These are phyloP conservation scores for Citrus sp. DNA, from an alignment of 345 rosid species.

Conservation along the genomic window DNA sequence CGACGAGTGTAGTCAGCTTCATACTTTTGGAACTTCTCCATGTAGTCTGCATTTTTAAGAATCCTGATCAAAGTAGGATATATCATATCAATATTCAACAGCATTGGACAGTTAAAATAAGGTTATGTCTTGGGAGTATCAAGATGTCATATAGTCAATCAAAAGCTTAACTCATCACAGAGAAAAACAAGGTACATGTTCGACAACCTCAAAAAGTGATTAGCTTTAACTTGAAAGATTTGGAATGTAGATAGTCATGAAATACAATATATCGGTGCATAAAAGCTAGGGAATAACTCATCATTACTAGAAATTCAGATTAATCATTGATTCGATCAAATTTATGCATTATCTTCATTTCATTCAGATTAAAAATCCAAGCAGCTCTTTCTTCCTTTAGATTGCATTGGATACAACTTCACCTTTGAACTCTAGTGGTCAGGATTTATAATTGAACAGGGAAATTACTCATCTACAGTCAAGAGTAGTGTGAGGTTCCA, in stretches of 20 bases:
- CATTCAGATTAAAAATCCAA: no score
- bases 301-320: not conserved
- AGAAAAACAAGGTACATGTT: not conserved
- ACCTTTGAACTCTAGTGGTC: not conserved
- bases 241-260: not conserved
- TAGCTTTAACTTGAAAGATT: not conserved
- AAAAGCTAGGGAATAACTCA: not conserved
- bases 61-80: slow-evolving; percentile 25
- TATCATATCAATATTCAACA: not conserved
- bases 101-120: not conserved
- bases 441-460: not conserved
- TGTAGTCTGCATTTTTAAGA: slow-evolving; percentile 38
- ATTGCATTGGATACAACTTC: not conserved
- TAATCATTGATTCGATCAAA: not conserved
- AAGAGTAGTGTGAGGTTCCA: not conserved
- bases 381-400: not conserved
- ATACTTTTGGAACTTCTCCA: slow-evolving; percentile 52
- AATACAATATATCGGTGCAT: not conserved
- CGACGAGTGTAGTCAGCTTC: slow-evolving; percentile 55
- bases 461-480: not conserved
- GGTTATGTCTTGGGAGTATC: not conserved
- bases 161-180: not conserved
- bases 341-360: not conserved
- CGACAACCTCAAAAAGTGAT: no score
- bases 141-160: not conserved